Percentiles rank a stretch among this genome's conserved stretches.
These are phyloP conservation scores for Ceratobasidium papillatum DNA, from an alignment of 1,284 basidiomycete genomes.

Conservation along the genomic window DNA sequence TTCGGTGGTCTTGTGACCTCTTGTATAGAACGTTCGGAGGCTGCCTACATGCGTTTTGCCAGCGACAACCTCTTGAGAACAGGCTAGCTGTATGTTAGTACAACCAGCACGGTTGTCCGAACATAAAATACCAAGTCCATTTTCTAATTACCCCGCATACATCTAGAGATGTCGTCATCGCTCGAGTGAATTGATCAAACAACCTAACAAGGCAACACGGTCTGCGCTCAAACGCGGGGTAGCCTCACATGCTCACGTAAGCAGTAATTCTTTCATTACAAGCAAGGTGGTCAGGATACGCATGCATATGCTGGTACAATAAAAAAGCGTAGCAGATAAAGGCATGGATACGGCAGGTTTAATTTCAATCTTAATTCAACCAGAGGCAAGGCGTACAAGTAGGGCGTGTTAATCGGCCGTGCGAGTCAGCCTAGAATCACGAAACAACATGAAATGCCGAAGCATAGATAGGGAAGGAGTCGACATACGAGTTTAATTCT, in stretches of 20 bases:
- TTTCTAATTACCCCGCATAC: constrained; percentile 3
- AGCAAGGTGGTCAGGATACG: too few relatives aligned
- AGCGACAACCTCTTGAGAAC: neutral
- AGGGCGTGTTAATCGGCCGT: too few relatives aligned
- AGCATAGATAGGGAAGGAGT: too few relatives aligned
- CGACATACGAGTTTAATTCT: neutral
- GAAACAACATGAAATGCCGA: too few relatives aligned
- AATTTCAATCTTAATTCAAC: too few relatives aligned
- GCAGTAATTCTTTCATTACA: neutral
- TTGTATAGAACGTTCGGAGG: neutral
- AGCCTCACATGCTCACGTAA: constrained; percentile 8
- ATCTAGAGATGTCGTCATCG: neutral
- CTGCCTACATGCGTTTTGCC: neutral
- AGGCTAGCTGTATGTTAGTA: neutral
- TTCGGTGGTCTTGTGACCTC: constrained; percentile 39
- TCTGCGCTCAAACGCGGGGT: constrained; percentile 16
- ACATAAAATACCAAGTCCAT: neutral
- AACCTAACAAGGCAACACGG: constrained; percentile 20
- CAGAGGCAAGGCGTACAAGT: too few relatives aligned
- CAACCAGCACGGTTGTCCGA: neutral
- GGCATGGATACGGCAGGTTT: too few relatives aligned
- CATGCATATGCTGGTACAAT: too few relatives aligned
- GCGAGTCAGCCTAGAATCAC: too few relatives aligned
- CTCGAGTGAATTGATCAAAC: neutral
- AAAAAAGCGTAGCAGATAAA: too few relatives aligned